Base-by-base conservation (phyloP, 2,329 filamentous ascomycete genomes). In the Fusarium continuum region DNA sequence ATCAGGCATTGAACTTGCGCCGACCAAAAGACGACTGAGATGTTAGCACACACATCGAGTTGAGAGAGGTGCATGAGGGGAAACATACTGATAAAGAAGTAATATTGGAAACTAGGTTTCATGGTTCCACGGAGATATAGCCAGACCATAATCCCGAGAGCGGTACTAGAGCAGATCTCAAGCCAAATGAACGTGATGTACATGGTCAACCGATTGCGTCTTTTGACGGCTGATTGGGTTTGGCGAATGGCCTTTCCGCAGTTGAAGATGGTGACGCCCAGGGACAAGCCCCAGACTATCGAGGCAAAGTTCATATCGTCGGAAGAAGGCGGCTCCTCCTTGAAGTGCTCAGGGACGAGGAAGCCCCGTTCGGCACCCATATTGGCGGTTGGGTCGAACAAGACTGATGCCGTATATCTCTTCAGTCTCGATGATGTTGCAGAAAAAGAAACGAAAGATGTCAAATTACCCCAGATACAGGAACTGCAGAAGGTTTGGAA, bases 1-100 rank as follows among this genome's bases (percentile, higher is more conserved):
- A 82, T 78, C 4, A 83, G 70, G n/a, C 80, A 74, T 38, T 72
- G 70, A 2, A 72, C 66, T 64, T 83, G 79, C 8, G 79, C 74
- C 2, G 61, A 69, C 70, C 70, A 72, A n/a, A 66, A 64, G 31
- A 68, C 53, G 28, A 72, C 67, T 79, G 13, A 61, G 29, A 6
- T n/a, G 40, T 68, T 19, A 68, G 53, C n/a, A 45, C 6, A 8
- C 22, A 16, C 6, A 7, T 11, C 2, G 4, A 4, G 8, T 1
- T 11, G n/a, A n/a, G 6, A 14, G 8, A 3, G 22, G 17, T 3
- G 11, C 3, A 3, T 22, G 32, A 3, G 6, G n/a, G 10, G 16
- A 23, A 53, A 47, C 68, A 17, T 67, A 71, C 69, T 62, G 26
- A 71, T 62, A 10, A 58, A 66, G 49, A 71, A 67, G 35, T 50